These are phyloP conservation scores for Aleurites moluccanus DNA, from an alignment of 441 rosid species.

Conservation along the genomic window DNA sequence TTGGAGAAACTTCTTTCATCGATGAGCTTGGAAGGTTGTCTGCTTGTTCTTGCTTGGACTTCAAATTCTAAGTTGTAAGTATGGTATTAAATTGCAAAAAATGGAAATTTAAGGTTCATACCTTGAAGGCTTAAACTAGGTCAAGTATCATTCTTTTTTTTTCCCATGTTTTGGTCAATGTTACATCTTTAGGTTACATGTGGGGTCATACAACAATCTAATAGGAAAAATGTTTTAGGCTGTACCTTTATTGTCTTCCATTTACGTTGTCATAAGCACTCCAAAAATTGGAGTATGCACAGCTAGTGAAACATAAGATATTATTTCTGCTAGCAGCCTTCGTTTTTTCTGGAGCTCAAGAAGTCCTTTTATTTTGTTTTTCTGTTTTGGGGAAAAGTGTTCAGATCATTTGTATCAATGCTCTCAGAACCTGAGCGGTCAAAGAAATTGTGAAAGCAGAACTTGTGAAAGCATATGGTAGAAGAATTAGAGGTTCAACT, in stretches of 20 bases:
- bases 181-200: conserved; percentile 30
- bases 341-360: too few relatives aligned
- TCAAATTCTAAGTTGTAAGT: conserved; percentile 21
- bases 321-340: too few relatives aligned
- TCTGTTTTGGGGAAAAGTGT: too few relatives aligned
- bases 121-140: too few relatives aligned
- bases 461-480: too few relatives aligned
- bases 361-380: not conserved
- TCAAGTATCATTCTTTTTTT: conserved; percentile 28
- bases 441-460: too few relatives aligned
- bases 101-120: conserved; percentile 21
- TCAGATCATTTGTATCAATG: too few relatives aligned
- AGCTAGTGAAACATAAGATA: conserved; percentile 26
- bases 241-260: conserved; percentile 14
- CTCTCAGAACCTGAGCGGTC: too few relatives aligned
- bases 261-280: conserved; percentile 34
- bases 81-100: conserved; percentile 14
- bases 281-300: conserved; percentile 40
- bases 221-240: conserved; percentile 27
- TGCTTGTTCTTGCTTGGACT: conserved; percentile 15
- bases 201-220: conserved; percentile 25
- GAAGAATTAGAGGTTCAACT: too few relatives aligned
- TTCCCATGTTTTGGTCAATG: conserved; percentile 22
- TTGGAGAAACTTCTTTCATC: conserved; percentile 17
- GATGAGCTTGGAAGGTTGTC: conserved; percentile 18